A percentile compares a stretch with the other conserved stretches of the same genome.
Evolutionary conservation across 345 rosid genomes (phyloP).

Genomic region (Hypericum perforatum): DNA sequence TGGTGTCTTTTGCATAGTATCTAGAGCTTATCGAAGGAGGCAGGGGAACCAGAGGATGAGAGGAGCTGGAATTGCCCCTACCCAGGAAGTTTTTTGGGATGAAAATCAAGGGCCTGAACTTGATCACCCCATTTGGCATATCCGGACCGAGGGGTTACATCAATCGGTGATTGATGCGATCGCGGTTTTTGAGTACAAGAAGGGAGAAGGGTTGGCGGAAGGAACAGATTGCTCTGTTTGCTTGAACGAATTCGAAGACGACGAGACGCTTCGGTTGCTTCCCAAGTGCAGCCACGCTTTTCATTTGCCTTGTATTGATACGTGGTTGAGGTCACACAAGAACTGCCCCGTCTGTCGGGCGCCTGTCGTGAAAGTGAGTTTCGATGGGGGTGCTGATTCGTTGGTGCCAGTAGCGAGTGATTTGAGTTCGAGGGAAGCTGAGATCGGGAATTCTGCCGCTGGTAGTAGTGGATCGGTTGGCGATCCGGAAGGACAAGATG

Average conservation of each 20-base stretch:
- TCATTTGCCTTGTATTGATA: conserved; percentile 66
- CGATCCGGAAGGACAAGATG: conserved; percentile 9
- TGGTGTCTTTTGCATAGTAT: too few relatives aligned
- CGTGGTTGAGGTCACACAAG: conserved; percentile 71
- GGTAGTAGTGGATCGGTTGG: background rate
- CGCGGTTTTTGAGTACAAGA: conserved; percentile 13
- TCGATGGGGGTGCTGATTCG: conserved; percentile 7
- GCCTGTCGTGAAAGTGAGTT: conserved; percentile 25
- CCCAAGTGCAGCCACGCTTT: conserved; percentile 83
- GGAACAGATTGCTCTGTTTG: conserved; percentile 88
- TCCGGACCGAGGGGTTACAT: too few relatives aligned
- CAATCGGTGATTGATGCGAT: too few relatives aligned
- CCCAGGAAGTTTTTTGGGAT: conserved; percentile 21
- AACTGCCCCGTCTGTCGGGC: conserved; percentile 84
- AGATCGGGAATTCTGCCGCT: conserved; percentile 12
- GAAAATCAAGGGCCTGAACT: conserved; percentile 21
- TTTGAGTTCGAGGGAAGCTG: conserved; percentile 15
- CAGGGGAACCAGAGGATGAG: too few relatives aligned
- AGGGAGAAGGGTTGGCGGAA: conserved; percentile 39
- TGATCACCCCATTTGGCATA: too few relatives aligned
- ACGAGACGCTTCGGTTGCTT: conserved; percentile 51
- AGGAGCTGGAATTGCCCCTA: too few relatives aligned
- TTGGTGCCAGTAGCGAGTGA: conserved; percentile 10
- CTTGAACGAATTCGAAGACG: conserved; percentile 59
- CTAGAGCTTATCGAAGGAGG: too few relatives aligned